A percentile compares a stretch with the other conserved stretches of the same genome.
phyloP scores from a whole-genome alignment of 352 stramenopile genomes.

The Phytopythium cucurbitacearum region DNA sequence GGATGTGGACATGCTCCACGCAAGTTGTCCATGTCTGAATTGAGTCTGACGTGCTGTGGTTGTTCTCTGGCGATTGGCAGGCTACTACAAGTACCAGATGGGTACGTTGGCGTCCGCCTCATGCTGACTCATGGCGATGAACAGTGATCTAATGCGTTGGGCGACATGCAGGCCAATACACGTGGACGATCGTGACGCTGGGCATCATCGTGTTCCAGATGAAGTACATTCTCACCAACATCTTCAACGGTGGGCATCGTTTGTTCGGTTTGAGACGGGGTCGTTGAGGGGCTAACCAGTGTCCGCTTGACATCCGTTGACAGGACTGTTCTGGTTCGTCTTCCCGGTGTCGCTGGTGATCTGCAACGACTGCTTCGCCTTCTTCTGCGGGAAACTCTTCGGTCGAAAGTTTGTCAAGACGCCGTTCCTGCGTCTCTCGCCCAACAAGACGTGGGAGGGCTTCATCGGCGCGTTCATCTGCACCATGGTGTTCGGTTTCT shows the following conservation, averaged over 20 bases:
- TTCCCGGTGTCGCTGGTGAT: conserved; percentile 93
- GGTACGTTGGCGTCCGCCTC: conserved; percentile 26
- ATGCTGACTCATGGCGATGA: background rate
- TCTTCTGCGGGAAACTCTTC: conserved; percentile 88
- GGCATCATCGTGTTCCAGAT: conserved; percentile 96
- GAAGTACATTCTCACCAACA: conserved; percentile 96
- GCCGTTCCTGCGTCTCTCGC: conserved; percentile 89
- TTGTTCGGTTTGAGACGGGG: no score
- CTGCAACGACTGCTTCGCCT: conserved; percentile 96
- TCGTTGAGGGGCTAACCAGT: background rate
- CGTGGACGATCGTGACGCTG: conserved; percentile 95
- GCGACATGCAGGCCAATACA: conserved; percentile 80
- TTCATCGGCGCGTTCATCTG: conserved; percentile 97
- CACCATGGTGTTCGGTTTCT: conserved; percentile 94
- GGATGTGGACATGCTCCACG: conserved; percentile 3
- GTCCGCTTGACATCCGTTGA: background rate
- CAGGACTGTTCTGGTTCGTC: conserved; percentile 94
- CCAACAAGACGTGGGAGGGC: conserved; percentile 99
- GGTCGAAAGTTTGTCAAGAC: conserved; percentile 92
- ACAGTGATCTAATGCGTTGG: background rate
- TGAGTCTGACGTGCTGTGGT: no score
- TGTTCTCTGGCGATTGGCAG: conserved; percentile 16
- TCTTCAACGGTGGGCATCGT: conserved; percentile 86
- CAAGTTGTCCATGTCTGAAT: background rate
- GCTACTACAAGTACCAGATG: conserved; percentile 95